Base-by-base conservation (phyloP, 768 basidiomycete species). In the Suillus paluster region DNA sequence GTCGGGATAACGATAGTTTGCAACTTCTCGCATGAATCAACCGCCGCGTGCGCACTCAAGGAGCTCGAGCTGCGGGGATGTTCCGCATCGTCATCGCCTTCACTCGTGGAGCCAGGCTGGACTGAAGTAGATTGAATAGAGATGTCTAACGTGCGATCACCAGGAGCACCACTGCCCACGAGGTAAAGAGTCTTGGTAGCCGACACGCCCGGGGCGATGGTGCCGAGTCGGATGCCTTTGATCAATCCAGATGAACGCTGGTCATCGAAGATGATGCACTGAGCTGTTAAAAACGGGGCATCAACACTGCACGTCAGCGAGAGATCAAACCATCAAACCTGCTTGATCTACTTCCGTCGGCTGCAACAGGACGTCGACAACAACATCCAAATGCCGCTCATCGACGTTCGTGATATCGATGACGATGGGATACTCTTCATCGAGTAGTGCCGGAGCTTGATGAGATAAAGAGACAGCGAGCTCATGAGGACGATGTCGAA, bases 91-190 rank as follows among this genome's bases (percentile, higher is more conserved):
- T 25, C 53, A 5, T 39, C 38, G 5, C 59, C 61, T 15, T 58
- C 23, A 11, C 61, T 39, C 12, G 61, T 58, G 1, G 68, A 62
- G 6, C 25, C 17, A 4, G 48, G 41, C n/a, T 17, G 44, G 1
- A 66, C 58, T 27, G 82, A 70, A 25, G 78, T 79, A 10, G 92
- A 89, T 60, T 88, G 89, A 39, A 96, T 77, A 0, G 94, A 95
- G 39, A 97, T 78, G 70, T 97, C 95, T 58, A 97, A 73, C 48
- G 86, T 81, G 48, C 94, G 84, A 57, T 91, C 85, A 2, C 91
- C 92, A 1, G 84, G 77, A 1, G 82, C 83, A 15, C 92, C 89
- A 0, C 81, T 79, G 66, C 83, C 87, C 44, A 79, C 74, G 39
- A 97, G 78, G 67, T 82, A 79, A 41, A 98, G 70, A 10, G 86